Conservation (phyloP, 768 basidiomycete genomes). For the Amanita subjunquillea region DNA sequence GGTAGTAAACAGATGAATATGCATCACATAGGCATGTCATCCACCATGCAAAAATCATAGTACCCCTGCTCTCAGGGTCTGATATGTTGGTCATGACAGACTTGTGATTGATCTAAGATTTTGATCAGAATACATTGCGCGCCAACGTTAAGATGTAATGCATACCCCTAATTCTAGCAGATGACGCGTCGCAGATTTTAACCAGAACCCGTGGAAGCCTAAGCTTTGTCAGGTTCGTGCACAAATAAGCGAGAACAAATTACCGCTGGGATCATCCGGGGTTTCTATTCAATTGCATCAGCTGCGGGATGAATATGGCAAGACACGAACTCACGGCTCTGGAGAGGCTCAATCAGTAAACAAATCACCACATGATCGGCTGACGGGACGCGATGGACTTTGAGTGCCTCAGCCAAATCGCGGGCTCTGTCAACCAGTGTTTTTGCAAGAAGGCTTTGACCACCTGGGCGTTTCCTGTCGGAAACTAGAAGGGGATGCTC, state of each 20-base stretch:
- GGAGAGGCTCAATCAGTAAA: conserved; percentile 72
- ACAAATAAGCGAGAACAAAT: conserved; percentile 8
- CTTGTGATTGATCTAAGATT: conserved; percentile 69
- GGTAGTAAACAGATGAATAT: conserved; percentile 74
- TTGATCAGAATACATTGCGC: conserved; percentile 6
- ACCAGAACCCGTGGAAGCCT: conserved; percentile 86
- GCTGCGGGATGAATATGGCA: conserved; percentile 5
- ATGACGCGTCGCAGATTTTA: conserved; percentile 68
- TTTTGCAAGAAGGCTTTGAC: conserved; percentile 71
- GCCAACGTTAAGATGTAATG: conserved; percentile 11
- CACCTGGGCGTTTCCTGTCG: conserved; percentile 61
- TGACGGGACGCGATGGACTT: conserved; percentile 73
- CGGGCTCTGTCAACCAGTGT: conserved; percentile 71
- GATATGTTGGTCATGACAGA: conserved; percentile 64
- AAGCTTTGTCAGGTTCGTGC: conserved; percentile 11
- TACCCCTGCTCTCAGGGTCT: conserved; percentile 67
- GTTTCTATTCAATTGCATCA: conserved; percentile 39
- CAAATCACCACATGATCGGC: conserved; percentile 77
- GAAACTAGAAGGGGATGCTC: conserved; percentile 78
- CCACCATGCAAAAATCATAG: conserved; percentile 93
- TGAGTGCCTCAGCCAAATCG: conserved; percentile 79
- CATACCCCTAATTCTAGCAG: conserved; percentile 65
- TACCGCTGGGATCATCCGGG: conserved; percentile 64
- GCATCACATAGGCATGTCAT: conserved; percentile 83
- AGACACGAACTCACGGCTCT: conserved; percentile 63